Base-by-base conservation (phyloP, 2,329 filamentous ascomycete genomes). In the Venturiaceae sp. region DNA sequence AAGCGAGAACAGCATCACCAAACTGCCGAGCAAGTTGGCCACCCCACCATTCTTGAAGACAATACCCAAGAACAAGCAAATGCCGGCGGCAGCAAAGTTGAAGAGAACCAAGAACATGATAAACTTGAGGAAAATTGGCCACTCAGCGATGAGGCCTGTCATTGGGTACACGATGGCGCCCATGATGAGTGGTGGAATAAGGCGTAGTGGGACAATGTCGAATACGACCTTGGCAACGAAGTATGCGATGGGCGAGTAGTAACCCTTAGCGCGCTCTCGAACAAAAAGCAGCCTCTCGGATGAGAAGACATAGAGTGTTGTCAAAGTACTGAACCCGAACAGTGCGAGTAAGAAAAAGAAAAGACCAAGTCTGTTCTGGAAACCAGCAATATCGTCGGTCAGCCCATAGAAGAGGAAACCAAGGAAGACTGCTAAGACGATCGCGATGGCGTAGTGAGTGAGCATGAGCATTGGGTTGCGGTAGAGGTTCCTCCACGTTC, bases 381-480 rank as follows among this genome's bases (percentile, higher is more conserved):
- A 99, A 34, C 95, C 94, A 62, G 90, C 87, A 65, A 99, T 95
- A 67, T 99, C 92, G 67, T 96, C 91, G 0, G 92, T 96, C 53
- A 99, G 79, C 2, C 92, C 94, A 66, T 97, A 99, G 77, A 97
- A 99, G 13, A 99, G 81, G 72, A 89, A 97, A 3, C 94, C 94
- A 1, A 92, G 92, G 60, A 99, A 87, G 5, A 97, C 92, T 1
- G 92, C 94, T 5, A 99, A 82, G 0, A 97, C 76, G 61, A 99
- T 97, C 7, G 94, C 91, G 64, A 96, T 97, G 37, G 94, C 94
- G 69, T 97, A 99, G 74, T 99, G 94, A 0, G 92, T 96, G 60
- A 99, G 82, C 94, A 99, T 99, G 60, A 99, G 78, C 83, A 97
- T 92, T 1, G 94, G 94, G 71, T 99, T 96, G 59, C 94, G 86